Conservation (phyloP, 176 grass and related monocot species). For the Lolium multiflorum region DNA sequence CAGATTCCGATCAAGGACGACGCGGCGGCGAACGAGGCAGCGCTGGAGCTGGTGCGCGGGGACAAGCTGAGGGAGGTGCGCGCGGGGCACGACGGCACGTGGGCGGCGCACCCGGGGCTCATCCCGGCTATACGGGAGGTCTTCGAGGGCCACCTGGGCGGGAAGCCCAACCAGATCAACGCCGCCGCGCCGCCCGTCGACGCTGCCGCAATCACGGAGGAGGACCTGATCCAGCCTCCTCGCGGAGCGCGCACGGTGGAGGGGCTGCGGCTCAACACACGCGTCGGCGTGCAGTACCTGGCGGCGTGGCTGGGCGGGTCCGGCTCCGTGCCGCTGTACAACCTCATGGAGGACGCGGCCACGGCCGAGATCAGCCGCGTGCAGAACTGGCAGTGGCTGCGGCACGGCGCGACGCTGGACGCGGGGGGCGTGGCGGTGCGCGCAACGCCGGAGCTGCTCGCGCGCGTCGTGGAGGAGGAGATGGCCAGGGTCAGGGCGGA, state of each 20-base stretch:
- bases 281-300: slow-evolving; percentile 85
- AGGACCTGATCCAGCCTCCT: slow-evolving; percentile 77
- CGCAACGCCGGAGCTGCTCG: slow-evolving; percentile 74
- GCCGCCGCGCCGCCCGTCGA: slow-evolving; percentile 36
- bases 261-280: slow-evolving; percentile 81
- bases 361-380: slow-evolving; percentile 96
- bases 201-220: slow-evolving; percentile 51
- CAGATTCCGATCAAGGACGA: slow-evolving; percentile 93
- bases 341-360: slow-evolving; percentile 97
- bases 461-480: slow-evolving; percentile 81
- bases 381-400: slow-evolving; percentile 98
- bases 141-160: slow-evolving; percentile 68
- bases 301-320: slow-evolving; percentile 83
- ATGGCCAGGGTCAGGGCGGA: slow-evolving; percentile 69
- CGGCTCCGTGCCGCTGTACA: slow-evolving; percentile 86
- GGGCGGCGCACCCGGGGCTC: slow-evolving; percentile 96
- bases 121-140: slow-evolving; percentile 78
- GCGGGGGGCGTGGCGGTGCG: slow-evolving; percentile 50
- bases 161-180: slow-evolving; percentile 73
- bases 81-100: slow-evolving; percentile 91
- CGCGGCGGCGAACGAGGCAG: slow-evolving; percentile 78
- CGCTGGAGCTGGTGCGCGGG: slow-evolving; percentile 80
- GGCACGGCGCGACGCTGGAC: slow-evolving; percentile 60
- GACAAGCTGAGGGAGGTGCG: slow-evolving; percentile 88
- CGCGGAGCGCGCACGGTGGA: slow-evolving; percentile 69